Base-by-base conservation (phyloP, 345 rosid genomes). In the Arabidopsis arenosa region DNA sequence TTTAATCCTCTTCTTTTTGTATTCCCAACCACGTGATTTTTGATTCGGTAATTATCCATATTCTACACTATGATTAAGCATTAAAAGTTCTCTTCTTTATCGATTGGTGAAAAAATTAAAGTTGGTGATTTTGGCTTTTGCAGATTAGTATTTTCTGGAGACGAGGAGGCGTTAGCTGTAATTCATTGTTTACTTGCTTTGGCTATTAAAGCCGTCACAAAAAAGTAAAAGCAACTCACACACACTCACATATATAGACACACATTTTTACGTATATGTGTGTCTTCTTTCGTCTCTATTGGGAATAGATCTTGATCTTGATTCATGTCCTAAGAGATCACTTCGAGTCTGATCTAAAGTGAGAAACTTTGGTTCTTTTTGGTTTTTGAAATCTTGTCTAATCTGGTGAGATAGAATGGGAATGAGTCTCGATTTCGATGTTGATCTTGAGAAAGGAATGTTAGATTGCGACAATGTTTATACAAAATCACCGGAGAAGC, bases 361-460 rank as follows among this genome's bases (percentile, higher is more conserved):
- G 41, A 53, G 56, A 71, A 48, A 7, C 43, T 51, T 7, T 14
- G 68, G 55, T 67, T 74, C 10, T 23, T 48, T 36, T 55, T 18
- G 4, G 59, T 18, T 18, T 41, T 80, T 64, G 18, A 11, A 36
- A 44, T 66, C 54, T 21, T 61, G 56, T 57, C 57, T 44, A 56
- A 9, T 41, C 80, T 81, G 83, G 85, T 68, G 65, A 61, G 7
- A 74, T 28, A 23, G 2, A 35, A 77, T 74, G 60, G 82, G 69
- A 58, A 74, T 77, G 32, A 70, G 62, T 69, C 83, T 68, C 36
- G 89, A 80, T 72, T 72, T 84, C 41, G 89, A 84, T 32, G 82
- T 86, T 73, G 96, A 88, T 85, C 92, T 89, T 33, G 99, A 92
- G 82, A 82, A 75, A 65, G 97, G 96, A 51, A 55, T 70, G n/a